phyloP scores from a whole-genome alignment of 441 rosid species.

The Eruca vesicaria region DNA sequence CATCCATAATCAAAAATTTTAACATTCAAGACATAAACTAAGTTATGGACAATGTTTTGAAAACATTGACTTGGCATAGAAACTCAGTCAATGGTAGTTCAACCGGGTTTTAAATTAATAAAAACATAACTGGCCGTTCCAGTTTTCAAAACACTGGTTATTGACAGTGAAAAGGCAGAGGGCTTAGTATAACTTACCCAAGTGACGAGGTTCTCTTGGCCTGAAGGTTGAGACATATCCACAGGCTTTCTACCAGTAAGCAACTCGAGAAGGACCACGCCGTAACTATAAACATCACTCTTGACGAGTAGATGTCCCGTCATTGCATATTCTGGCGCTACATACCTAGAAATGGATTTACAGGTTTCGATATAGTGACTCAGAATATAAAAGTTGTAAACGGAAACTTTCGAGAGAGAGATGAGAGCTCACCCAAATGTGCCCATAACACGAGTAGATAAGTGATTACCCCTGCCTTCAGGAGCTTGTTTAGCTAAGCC shows the following conservation, averaged over 20 bases:
- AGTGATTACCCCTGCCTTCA: slow-evolving; percentile 88
- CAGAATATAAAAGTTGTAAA: not conserved
- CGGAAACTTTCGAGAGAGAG: not conserved
- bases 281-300: slow-evolving; percentile 96
- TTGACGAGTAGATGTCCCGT: slow-evolving; percentile 92
- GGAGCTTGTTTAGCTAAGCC: slow-evolving; percentile 98
- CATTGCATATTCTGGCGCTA: slow-evolving; percentile 99
- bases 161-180: too few relatives aligned
- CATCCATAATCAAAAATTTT: slow-evolving; percentile 6
- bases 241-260: slow-evolving; percentile 93
- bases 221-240: slow-evolving; percentile 95
- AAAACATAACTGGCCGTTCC: too few relatives aligned
- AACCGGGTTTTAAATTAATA: too few relatives aligned
- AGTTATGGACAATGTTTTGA: not conserved
- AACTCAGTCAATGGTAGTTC: too few relatives aligned
- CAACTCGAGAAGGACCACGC: slow-evolving; percentile 91
- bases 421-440: slow-evolving; percentile 79
- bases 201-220: slow-evolving; percentile 94
- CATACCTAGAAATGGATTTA: slow-evolving; percentile 56
- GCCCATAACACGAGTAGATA: slow-evolving; percentile 97
- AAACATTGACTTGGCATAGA: too few relatives aligned
- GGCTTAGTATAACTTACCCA: slow-evolving; percentile 56
- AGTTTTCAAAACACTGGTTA: too few relatives aligned
- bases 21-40: not conserved
- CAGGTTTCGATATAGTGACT: not conserved